A percentile compares a stretch with the other conserved stretches of the same genome.
Evolutionary conservation across 164 flowering plant genomes (phyloP).

Genomic region (Malania oleifera): DNA sequence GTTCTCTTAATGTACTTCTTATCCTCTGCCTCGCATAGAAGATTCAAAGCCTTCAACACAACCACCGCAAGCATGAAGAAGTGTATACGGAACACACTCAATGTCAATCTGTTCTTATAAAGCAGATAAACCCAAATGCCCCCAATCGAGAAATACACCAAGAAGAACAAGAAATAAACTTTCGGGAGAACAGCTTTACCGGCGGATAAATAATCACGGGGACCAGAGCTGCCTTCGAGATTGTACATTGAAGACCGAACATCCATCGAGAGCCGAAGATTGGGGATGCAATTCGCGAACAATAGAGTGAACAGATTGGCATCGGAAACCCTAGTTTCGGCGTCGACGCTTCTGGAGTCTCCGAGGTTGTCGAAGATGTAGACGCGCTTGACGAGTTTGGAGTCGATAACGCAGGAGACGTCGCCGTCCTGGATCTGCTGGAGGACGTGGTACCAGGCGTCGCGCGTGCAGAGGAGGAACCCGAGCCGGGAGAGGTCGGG

Average conservation of each 20-base stretch:
- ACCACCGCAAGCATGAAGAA: slow-evolving; percentile 1
- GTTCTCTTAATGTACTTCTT: slow-evolving; percentile 10
- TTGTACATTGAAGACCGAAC: slow-evolving; percentile 38
- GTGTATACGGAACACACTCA: background rate
- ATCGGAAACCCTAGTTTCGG: slow-evolving; percentile 16
- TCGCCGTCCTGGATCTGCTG: slow-evolving; percentile 60
- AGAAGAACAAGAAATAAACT: slow-evolving; percentile 4
- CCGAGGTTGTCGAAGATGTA: slow-evolving; percentile 38
- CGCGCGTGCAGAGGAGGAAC: slow-evolving; percentile 82
- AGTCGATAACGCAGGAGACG: slow-evolving; percentile 67
- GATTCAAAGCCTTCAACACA: slow-evolving; percentile 9
- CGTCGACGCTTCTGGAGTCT: background rate
- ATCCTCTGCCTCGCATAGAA: slow-evolving; percentile 14
- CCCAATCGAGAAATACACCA: background rate
- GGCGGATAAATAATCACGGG: background rate
- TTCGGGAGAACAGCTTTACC: slow-evolving; percentile 6
- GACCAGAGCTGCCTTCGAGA: background rate
- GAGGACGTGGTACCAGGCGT: slow-evolving; percentile 74
- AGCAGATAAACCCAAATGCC: background rate
- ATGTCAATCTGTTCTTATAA: background rate
- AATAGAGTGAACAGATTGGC: slow-evolving; percentile 74
- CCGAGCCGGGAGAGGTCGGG: slow-evolving; percentile 56
- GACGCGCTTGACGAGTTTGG: slow-evolving; percentile 41
- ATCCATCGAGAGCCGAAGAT: slow-evolving; percentile 36
- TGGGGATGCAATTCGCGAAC: slow-evolving; percentile 78